Percentiles rank a stretch among this genome's conserved stretches.
These are phyloP conservation scores for Trichoderma koningii DNA, from an alignment of 2,329 filamentous ascomycete species.

Conservation along the genomic window DNA sequence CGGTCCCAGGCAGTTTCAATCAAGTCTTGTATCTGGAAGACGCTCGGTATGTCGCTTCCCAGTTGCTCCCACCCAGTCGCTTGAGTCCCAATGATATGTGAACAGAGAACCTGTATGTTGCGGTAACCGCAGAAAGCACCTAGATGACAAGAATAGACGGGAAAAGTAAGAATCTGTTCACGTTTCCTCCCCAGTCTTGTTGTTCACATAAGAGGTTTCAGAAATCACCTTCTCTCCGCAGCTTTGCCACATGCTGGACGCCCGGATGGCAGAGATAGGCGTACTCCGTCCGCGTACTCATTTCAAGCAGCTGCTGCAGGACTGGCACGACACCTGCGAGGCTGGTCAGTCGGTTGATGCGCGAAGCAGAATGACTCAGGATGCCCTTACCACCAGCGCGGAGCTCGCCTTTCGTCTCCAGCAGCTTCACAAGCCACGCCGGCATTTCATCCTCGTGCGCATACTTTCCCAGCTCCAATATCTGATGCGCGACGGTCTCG, in stretches of 20 bases:
- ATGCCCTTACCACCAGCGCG: conserved; percentile 53
- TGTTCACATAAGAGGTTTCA: background rate
- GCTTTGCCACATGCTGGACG: conserved; percentile 79
- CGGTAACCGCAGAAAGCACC: conserved; percentile 94
- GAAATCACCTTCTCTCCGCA: conserved; percentile 66
- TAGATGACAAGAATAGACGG: conserved; percentile 31
- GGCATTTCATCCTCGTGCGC: conserved; percentile 77
- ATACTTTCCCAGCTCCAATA: conserved; percentile 69
- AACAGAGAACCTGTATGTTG: conserved; percentile 89
- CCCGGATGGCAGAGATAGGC: conserved; percentile 79
- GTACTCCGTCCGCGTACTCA: conserved; percentile 62
- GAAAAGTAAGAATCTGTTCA: background rate
- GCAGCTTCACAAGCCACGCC: conserved; percentile 62
- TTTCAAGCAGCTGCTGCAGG: conserved; percentile 63
- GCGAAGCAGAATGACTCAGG: background rate
- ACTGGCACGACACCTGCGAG: conserved; percentile 59
- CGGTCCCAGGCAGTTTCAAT: conserved; percentile 89
- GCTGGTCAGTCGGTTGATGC: background rate
- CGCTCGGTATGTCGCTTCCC: conserved; percentile 64
- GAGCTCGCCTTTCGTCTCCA: conserved; percentile 61
- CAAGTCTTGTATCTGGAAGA: conserved; percentile 79
- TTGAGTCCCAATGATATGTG: conserved; percentile 67
- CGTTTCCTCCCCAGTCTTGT: background rate
- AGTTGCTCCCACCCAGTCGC: conserved; percentile 63
- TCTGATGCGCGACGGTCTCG: conserved; percentile 36